These are phyloP conservation scores for Sclerotinia trifoliorum DNA, from an alignment of 2,329 filamentous ascomycete species.

Conservation along the genomic window DNA sequence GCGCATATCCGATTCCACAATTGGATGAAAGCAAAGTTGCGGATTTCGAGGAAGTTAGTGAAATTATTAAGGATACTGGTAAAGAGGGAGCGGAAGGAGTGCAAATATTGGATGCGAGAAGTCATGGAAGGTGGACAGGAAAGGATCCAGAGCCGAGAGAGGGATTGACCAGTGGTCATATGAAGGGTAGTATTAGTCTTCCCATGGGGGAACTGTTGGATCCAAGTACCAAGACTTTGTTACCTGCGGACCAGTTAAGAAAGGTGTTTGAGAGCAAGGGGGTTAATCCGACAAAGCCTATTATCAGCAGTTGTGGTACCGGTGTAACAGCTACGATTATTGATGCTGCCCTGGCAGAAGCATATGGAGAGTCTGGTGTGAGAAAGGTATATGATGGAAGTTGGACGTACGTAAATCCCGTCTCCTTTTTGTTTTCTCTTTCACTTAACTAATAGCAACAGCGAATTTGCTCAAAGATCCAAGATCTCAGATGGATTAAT, in stretches of 20 bases:
- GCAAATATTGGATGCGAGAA: conserved; percentile 86
- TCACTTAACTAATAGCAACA: conserved; percentile 37
- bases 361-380: conserved; percentile 65
- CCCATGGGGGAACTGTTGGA: conserved; percentile 80
- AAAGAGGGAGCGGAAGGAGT: conserved; percentile 82
- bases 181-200: conserved; percentile 82
- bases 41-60: conserved; percentile 77
- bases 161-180: conserved; percentile 84
- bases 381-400: conserved; percentile 90
- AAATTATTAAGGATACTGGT: conserved; percentile 71
- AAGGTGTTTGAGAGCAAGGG: conserved; percentile 78
- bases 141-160: conserved; percentile 81
- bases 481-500: conserved; percentile 62
- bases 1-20: conserved; percentile 60
- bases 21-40: conserved; percentile 65
- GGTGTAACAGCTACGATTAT: conserved; percentile 91
- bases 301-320: conserved; percentile 87
- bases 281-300: conserved; percentile 73
- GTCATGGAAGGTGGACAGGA: conserved; percentile 76
- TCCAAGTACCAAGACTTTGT: conserved; percentile 75
- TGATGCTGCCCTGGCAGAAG: conserved; percentile 79
- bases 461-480: conserved; percentile 67
- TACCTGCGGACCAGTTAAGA: conserved; percentile 68
- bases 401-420: conserved; percentile 77
- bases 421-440: background rate